Evolutionary conservation across 768 basidiomycete species (phyloP).

Genomic region (Termitomyces sp.): DNA sequence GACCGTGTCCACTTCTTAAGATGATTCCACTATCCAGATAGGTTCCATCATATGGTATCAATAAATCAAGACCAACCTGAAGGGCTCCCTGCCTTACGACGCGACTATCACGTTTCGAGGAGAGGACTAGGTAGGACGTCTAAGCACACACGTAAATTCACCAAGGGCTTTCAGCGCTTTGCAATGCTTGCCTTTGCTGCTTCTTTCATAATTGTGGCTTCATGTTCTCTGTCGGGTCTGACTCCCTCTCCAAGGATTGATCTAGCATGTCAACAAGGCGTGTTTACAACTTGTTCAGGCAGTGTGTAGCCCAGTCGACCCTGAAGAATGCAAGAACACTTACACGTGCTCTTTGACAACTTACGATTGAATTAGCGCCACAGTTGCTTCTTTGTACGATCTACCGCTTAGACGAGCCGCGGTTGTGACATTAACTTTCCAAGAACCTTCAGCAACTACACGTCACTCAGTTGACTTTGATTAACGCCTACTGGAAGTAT

Average conservation of each 20-base stretch:
- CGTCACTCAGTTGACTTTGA: not conserved
- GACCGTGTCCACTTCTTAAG: too few relatives aligned
- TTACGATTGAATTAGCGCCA: not conserved
- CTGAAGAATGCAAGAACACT: not conserved
- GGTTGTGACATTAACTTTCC: not conserved
- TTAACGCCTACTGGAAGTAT: not conserved
- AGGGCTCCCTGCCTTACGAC: too few relatives aligned
- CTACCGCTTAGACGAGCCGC: not conserved
- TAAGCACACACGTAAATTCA: too few relatives aligned
- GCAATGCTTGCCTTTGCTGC: not conserved
- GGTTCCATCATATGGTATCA: too few relatives aligned
- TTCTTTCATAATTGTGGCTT: not conserved
- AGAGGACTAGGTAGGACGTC: too few relatives aligned
- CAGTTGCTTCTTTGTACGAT: not conserved
- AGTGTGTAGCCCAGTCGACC: not conserved
- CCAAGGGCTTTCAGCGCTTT: too few relatives aligned
- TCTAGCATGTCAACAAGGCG: not conserved
- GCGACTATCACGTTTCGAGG: too few relatives aligned
- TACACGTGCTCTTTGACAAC: not conserved
- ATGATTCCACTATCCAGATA: too few relatives aligned
- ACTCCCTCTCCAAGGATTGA: not conserved
- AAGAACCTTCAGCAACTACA: not conserved
- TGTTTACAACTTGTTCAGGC: not conserved
- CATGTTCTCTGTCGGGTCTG: too few relatives aligned
- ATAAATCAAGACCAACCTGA: too few relatives aligned